Evolutionary conservation across 192 early-diverging fungal genomes (phyloP), one percentile per base, ranked within the genome.

Genomic region (Tieghemiomyces parasiticus): DNA sequence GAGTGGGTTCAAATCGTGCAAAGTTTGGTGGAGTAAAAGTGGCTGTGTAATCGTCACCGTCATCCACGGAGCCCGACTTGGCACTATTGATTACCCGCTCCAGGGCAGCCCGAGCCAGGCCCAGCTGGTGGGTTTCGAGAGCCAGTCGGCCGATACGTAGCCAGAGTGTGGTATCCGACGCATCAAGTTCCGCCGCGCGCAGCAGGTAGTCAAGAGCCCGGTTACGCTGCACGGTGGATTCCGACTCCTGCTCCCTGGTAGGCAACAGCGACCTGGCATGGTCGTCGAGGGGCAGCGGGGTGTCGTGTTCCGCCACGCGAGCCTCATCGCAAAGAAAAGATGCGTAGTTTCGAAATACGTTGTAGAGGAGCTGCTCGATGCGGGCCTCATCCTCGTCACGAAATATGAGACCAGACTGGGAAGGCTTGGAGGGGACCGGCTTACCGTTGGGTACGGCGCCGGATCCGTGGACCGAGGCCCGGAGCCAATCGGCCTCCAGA

Each of bases 41-140:
- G 34, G 32, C 14, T 35, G 13, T 3, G 33, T 34, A 31, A 58
- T 4, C 16, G 31, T 26, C 19, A n/a, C 55, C 16, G 38, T n/a
- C n/a, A n/a, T n/a, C n/a, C n/a, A n/a, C n/a, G 6, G 38, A 16
- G 16, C 6, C 38, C 38, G 38, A 6, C 8, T 6, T 6, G 38
- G 38, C 16, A 42, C n/a, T n/a, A n/a, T n/a, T n/a, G n/a, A 58
- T 3, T 19, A 58, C 35, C 19, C 35, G 55, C n/a, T 58, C 55
- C 22, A 58, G 26, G 16, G 55, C 55, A 26, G n/a, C n/a, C 10
- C 55, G 55, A 3, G 55, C 55, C 26, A 58, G n/a, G n/a, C 55
- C 33, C 3, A 38, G n/a, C 33, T 58, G 55, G 10, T 34, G 13
- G 13, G n/a, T 6, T 26, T 38, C 33, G 32, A 19, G 32, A 16